A percentile compares a stretch with the other conserved stretches of the same genome.
phyloP scores from a whole-genome alignment of 352 stramenopile genomes.

The Pythium rhizo-oryzae region DNA sequence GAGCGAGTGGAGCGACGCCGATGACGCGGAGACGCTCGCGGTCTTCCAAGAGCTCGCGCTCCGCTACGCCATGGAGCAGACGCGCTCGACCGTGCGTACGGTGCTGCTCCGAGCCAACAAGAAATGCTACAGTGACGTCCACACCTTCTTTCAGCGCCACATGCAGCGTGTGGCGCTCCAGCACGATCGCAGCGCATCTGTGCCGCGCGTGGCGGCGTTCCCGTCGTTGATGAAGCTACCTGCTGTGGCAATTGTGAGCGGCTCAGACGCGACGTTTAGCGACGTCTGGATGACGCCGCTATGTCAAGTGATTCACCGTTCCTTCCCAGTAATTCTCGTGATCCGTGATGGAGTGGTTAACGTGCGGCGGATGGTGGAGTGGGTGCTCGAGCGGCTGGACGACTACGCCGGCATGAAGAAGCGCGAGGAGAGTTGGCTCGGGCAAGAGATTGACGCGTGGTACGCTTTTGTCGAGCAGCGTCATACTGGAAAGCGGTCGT shows the following conservation, averaged over 20 bases:
- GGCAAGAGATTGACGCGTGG: constrained; percentile 51
- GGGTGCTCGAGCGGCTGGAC: constrained; percentile 57
- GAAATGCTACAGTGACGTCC: constrained; percentile 64
- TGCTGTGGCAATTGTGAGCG: constrained; percentile 60
- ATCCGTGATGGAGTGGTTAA: constrained; percentile 51
- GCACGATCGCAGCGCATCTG: background rate
- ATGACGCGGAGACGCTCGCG: constrained; percentile 24
- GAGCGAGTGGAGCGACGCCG: background rate
- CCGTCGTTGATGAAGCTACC: constrained; percentile 29
- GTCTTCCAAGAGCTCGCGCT: constrained; percentile 66
- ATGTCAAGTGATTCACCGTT: constrained; percentile 63
- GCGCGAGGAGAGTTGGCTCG: constrained; percentile 61
- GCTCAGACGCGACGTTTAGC: constrained; percentile 71
- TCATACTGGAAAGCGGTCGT: background rate
- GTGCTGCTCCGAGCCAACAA: constrained; percentile 69
- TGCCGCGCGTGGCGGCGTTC: constrained; percentile 22
- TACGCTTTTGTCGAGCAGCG: constrained; percentile 24
- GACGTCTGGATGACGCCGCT: constrained; percentile 78
- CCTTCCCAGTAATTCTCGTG: constrained; percentile 67
- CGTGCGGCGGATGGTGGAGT: constrained; percentile 67
- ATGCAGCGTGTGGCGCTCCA: constrained; percentile 26
- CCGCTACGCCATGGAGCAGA: constrained; percentile 62
- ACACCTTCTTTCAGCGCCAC: constrained; percentile 64
- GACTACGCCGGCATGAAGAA: constrained; percentile 36
- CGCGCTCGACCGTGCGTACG: constrained; percentile 50